These are phyloP conservation scores for Cinnamomum micranthum DNA, from an alignment of 164 flowering plant species.

Conservation along the genomic window DNA sequence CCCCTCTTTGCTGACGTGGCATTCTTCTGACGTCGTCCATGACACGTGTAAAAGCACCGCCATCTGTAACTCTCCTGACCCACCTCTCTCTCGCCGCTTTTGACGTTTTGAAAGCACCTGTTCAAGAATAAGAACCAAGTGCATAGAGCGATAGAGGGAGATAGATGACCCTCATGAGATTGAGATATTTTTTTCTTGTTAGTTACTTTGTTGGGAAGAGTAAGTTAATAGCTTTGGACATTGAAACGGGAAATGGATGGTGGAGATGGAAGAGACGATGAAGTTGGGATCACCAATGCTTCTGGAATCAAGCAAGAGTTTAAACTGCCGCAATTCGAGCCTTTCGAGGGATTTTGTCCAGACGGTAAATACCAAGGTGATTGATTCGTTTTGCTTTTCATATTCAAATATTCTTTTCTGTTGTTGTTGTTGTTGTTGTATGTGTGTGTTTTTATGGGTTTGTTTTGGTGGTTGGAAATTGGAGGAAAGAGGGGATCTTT, in stretches of 20 bases:
- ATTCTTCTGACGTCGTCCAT: background rate
- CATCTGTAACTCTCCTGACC: constrained; percentile 18
- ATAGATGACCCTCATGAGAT: background rate
- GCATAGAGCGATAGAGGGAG: too few species aligned
- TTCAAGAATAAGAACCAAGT: background rate
- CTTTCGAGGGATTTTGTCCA: too few species aligned
- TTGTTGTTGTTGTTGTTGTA: too few species aligned
- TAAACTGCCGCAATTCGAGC: too few species aligned
- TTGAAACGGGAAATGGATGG: constrained; percentile 1
- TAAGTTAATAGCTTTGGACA: background rate
- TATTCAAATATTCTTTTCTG: too few species aligned
- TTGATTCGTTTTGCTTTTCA: too few species aligned
- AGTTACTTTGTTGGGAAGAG: too few species aligned
- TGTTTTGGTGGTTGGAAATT: too few species aligned
- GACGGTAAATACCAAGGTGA: too few species aligned
- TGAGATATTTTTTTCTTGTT: background rate
- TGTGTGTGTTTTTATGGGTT: too few species aligned
- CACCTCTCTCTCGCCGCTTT: background rate
- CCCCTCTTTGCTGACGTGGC: constrained; percentile 24
- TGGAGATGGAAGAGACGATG: background rate
- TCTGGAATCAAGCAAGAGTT: background rate
- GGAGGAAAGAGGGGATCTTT: background rate
- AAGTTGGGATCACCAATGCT: background rate
- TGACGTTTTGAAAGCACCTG: background rate
- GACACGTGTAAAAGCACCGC: constrained; percentile 43